These are phyloP conservation scores for Rosa persica DNA, from an alignment of 306 rosid genomes.

Conservation along the genomic window DNA sequence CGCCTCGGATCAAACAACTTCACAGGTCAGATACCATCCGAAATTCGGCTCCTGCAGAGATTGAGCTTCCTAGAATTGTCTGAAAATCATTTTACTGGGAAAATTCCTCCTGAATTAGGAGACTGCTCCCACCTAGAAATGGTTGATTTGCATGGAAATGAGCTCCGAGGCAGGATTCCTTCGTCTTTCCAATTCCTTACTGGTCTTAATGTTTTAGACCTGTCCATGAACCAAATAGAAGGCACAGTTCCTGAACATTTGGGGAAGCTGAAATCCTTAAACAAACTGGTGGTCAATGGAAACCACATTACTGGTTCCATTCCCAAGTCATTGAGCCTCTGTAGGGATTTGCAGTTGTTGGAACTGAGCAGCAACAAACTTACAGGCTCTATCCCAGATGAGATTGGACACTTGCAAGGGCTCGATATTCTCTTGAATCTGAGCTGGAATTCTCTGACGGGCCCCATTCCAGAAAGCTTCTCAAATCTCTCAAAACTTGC, in stretches of 20 bases:
- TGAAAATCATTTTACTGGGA: conserved; percentile 59
- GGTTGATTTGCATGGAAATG: conserved; percentile 84
- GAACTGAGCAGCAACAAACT: conserved; percentile 78
- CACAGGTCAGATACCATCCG: conserved; percentile 71
- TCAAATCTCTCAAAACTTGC: conserved; percentile 83
- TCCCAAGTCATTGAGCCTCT: conserved; percentile 67
- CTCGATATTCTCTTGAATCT: conserved; percentile 82
- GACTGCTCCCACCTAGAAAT: conserved; percentile 75
- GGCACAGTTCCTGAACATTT: conserved; percentile 64
- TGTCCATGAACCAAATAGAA: conserved; percentile 61
- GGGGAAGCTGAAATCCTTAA: conserved; percentile 65
- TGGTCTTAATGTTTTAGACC: conserved; percentile 73
- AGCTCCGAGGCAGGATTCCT: conserved; percentile 73
- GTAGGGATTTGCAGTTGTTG: conserved; percentile 78
- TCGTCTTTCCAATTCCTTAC: conserved; percentile 57
- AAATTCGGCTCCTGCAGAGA: conserved; percentile 57
- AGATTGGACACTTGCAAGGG: conserved; percentile 74
- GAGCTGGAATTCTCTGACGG: conserved; percentile 79
- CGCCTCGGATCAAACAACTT: conserved; percentile 84
- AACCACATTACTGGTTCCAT: conserved; percentile 63
- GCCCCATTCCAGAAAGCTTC: conserved; percentile 75
- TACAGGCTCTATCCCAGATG: conserved; percentile 65
- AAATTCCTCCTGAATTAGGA: conserved; percentile 73
- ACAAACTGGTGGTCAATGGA: conserved; percentile 65
- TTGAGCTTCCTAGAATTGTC: conserved; percentile 85